Evolutionary conservation across 2,329 filamentous ascomycete genomes (phyloP).

Genomic region (Trichoderma sp.): DNA sequence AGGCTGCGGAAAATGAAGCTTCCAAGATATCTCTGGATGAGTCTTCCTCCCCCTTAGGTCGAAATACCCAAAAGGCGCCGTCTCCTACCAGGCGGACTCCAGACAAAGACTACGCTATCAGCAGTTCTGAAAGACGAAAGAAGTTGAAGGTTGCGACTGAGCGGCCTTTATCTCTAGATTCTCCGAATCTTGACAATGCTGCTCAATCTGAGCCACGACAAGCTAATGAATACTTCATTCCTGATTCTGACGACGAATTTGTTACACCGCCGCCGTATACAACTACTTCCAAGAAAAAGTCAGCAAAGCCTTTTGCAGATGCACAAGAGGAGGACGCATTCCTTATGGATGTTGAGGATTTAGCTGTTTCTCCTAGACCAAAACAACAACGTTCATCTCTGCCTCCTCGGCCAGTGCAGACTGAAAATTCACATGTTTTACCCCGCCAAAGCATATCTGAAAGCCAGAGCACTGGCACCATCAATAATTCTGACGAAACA

Average conservation of each 20-base stretch:
- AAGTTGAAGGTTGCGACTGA: constrained; percentile 19
- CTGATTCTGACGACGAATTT: constrained; percentile 63
- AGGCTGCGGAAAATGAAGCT: background rate
- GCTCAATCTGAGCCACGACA: background rate
- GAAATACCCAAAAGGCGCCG: constrained; percentile 17
- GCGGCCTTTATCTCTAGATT: constrained; percentile 3
- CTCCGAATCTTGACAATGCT: background rate
- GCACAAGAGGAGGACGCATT: constrained; percentile 21
- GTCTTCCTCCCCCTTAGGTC: constrained; percentile 26
- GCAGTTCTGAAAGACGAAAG: constrained; percentile 25
- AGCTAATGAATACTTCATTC: constrained; percentile 48
- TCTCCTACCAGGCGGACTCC: constrained; percentile 15
- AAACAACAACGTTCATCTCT: background rate
- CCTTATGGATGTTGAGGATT: constrained; percentile 25
- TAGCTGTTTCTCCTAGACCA: constrained; percentile 6
- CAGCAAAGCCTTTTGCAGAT: constrained; percentile 22
- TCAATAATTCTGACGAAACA: constrained; percentile 3
- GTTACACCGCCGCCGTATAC: constrained; percentile 42
- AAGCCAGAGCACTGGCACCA: constrained; percentile 22
- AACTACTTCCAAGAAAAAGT: constrained; percentile 26
- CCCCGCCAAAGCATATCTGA: background rate
- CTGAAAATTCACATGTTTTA: background rate
- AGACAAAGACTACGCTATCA: constrained; percentile 11
- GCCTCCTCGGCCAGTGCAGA: background rate
- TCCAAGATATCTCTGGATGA: constrained; percentile 3